A percentile compares a stretch with the other conserved stretches of the same genome.
phyloP scores from a whole-genome alignment of 805 yeast genomes.

The Priceomyces melissophilus region DNA sequence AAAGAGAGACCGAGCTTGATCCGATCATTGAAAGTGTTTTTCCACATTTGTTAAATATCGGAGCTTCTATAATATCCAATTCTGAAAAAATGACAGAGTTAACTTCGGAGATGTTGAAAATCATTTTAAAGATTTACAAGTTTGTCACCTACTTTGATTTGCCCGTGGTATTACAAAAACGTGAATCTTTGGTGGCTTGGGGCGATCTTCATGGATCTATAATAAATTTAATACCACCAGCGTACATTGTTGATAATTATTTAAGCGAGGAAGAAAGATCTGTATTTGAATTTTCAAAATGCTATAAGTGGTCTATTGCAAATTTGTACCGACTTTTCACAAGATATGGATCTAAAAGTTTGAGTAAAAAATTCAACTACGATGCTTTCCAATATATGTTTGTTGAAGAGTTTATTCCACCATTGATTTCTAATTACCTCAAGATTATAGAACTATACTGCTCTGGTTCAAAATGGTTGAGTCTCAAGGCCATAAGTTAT shows the following conservation, averaged over 20 bases:
- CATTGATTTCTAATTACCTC: slow-evolving; percentile 61
- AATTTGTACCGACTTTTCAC: slow-evolving; percentile 68
- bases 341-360: slow-evolving; percentile 57
- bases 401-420: slow-evolving; percentile 63
- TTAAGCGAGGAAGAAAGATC: slow-evolving; percentile 38
- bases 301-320: slow-evolving; percentile 77
- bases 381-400: slow-evolving; percentile 58
- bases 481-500: slow-evolving; percentile 60
- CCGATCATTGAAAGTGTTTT: slow-evolving; percentile 54
- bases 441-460: slow-evolving; percentile 75
- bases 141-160: slow-evolving; percentile 70
- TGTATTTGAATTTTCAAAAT: slow-evolving; percentile 71
- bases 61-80: slow-evolving; percentile 44
- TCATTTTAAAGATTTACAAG: slow-evolving; percentile 73
- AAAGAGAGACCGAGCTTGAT: slow-evolving; percentile 28
- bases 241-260: slow-evolving; percentile 47
- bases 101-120: slow-evolving; percentile 68
- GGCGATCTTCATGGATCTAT: slow-evolving; percentile 70
- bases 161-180: slow-evolving; percentile 57
- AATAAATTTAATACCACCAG: slow-evolving; percentile 58
- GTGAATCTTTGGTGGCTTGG: slow-evolving; percentile 59
- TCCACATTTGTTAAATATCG: slow-evolving; percentile 65
- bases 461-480: slow-evolving; percentile 60
- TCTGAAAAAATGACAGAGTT: slow-evolving; percentile 25
- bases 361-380: slow-evolving; percentile 50